These are phyloP conservation scores for Aspergillus tamarii DNA, from an alignment of 2,329 filamentous ascomycete species.

Conservation along the genomic window DNA sequence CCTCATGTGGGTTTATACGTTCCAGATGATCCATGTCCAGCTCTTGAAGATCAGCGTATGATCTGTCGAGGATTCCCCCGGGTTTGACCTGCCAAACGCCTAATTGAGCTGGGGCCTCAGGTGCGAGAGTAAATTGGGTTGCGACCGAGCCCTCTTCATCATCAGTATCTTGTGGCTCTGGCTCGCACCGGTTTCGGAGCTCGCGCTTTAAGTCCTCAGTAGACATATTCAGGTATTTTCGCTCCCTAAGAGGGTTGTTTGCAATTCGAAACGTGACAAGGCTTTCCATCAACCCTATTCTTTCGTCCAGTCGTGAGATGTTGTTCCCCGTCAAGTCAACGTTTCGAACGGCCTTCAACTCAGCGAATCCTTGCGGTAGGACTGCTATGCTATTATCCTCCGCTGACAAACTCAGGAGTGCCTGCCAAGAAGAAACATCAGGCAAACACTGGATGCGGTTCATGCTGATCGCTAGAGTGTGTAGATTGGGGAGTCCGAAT, in stretches of 20 bases:
- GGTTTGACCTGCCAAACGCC: slow-evolving; percentile 42
- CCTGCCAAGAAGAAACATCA: slow-evolving; percentile 72
- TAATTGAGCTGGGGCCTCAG: slow-evolving; percentile 46
- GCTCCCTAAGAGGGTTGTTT: slow-evolving; percentile 89
- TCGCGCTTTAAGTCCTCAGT: slow-evolving; percentile 80
- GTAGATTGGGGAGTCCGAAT: slow-evolving; percentile 71
- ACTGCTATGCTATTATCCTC: slow-evolving; percentile 79
- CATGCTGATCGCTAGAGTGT: slow-evolving; percentile 74
- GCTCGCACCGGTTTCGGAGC: slow-evolving; percentile 67
- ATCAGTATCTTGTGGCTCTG: slow-evolving; percentile 41
- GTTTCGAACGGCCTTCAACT: slow-evolving; percentile 69
- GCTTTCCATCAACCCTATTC: slow-evolving; percentile 77
- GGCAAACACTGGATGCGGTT: slow-evolving; percentile 78
- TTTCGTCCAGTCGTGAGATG: slow-evolving; percentile 73
- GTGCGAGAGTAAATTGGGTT: slow-evolving; percentile 45
- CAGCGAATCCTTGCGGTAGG: slow-evolving; percentile 76
- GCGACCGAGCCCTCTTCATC: slow-evolving; percentile 45
- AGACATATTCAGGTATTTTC: slow-evolving; percentile 78
- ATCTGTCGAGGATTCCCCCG: slow-evolving; percentile 65
- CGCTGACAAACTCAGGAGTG: slow-evolving; percentile 71
- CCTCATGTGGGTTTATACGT: slow-evolving; percentile 49
- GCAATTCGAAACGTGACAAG: slow-evolving; percentile 75
- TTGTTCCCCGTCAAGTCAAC: slow-evolving; percentile 87
- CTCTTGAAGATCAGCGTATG: slow-evolving; percentile 64
- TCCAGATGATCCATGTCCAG: slow-evolving; percentile 54